phyloP scores from a whole-genome alignment of 306 rosid species.

The Albizia julibrissin region DNA sequence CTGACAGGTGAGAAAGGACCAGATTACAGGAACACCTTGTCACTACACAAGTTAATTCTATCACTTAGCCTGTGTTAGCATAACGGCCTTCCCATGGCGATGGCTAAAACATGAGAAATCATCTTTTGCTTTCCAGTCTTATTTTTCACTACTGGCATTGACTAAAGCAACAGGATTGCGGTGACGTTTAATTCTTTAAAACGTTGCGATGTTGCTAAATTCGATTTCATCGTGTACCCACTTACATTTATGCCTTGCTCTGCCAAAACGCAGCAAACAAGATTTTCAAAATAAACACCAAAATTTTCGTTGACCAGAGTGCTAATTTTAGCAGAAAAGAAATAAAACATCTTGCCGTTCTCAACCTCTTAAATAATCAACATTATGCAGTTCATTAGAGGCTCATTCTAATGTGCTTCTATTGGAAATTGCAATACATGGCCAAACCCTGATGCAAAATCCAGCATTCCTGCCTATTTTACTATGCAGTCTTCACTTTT shows the following conservation, averaged over 20 bases:
- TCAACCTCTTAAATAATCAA: conserved; percentile 33
- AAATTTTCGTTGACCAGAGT: conserved; percentile 31
- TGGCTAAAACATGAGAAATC: background rate
- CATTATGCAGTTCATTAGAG: conserved; percentile 24
- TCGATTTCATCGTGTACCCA: background rate
- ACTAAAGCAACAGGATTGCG: background rate
- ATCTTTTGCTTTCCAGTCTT: background rate
- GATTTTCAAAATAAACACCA: conserved; percentile 31
- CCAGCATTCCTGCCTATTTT: conserved; percentile 26
- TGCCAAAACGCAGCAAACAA: conserved; percentile 29
- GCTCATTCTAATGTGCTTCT: conserved; percentile 36
- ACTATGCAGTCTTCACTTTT: conserved; percentile 84
- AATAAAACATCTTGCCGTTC: conserved; percentile 24
- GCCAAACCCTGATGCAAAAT: conserved; percentile 23
- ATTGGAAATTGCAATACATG: conserved; percentile 13
- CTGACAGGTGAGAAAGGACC: background rate
- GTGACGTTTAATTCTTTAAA: background rate
- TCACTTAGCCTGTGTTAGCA: background rate
- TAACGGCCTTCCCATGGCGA: background rate
- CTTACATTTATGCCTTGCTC: background rate
- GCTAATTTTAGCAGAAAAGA: conserved; percentile 27
- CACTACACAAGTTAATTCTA: background rate
- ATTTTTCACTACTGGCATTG: background rate
- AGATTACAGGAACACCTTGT: background rate
- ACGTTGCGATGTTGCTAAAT: background rate